Conservation (phyloP, 2,329 filamentous ascomycete species). For the Thermoascus crustaceus region DNA sequence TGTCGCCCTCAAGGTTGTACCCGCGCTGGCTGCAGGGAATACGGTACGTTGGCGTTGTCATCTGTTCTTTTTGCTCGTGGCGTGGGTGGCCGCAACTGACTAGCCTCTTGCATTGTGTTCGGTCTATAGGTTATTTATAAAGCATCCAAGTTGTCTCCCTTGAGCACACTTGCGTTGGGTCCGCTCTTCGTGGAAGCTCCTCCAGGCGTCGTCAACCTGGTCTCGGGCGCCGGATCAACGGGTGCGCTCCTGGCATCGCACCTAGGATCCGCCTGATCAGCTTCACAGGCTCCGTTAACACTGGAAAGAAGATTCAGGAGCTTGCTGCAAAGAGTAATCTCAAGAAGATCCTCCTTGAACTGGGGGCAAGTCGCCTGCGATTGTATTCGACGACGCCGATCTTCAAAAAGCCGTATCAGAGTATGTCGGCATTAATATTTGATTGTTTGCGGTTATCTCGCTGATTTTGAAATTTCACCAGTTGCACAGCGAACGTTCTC, state of each 20-base stretch:
- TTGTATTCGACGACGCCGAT: slow-evolving; percentile 39
- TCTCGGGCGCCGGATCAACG: slow-evolving; percentile 29
- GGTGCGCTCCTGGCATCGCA: slow-evolving; percentile 31
- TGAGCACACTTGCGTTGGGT: slow-evolving; percentile 11
- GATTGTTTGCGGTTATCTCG: too few relatives aligned
- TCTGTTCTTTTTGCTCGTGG: too few relatives aligned
- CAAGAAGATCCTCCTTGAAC: slow-evolving; percentile 37
- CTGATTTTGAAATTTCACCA: too few relatives aligned
- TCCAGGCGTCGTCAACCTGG: slow-evolving; percentile 34
- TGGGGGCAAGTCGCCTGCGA: slow-evolving; percentile 39
- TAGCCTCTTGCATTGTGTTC: too few relatives aligned
- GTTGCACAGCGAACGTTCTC: slow-evolving; percentile 28
- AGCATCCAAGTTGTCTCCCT: not conserved
- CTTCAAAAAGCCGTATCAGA: slow-evolving; percentile 34
- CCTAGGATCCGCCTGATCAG: slow-evolving; percentile 33
- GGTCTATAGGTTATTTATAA: too few relatives aligned
- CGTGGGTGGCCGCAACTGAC: too few relatives aligned
- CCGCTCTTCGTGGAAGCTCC: slow-evolving; percentile 18
- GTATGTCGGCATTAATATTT: too few relatives aligned
- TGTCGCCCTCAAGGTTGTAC: slow-evolving; percentile 1
- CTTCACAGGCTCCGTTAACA: slow-evolving; percentile 35
- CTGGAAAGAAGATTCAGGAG: slow-evolving; percentile 33
- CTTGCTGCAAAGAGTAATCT: slow-evolving; percentile 35
- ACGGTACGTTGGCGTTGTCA: too few relatives aligned
- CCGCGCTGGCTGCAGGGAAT: slow-evolving; percentile 1